Base-by-base conservation (phyloP, 352 stramenopile species). In the Elongisporangium undulatum region DNA sequence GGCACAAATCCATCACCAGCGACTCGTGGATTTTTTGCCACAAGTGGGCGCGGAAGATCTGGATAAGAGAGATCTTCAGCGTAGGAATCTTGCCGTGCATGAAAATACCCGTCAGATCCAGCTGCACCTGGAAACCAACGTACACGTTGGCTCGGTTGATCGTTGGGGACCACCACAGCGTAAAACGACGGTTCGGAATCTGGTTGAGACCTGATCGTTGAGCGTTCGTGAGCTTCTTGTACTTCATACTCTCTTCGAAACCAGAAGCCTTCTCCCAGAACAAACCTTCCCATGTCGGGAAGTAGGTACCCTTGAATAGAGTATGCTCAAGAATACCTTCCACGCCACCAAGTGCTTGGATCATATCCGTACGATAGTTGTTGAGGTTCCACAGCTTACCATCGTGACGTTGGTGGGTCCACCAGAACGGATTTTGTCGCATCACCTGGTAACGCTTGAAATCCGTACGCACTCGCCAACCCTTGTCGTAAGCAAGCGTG, bases 11-110 rank as follows among this genome's bases (percentile, higher is more conserved):
- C 96, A 99, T 99, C 0, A 98, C 96, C 45, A 99, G 82, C 53
- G 90, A 98, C 77, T 99, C 98, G 75, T 99, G 98, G 68, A 99
- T 99, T 77, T 99, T 99, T 77, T 99, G 98, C 98, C 98, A 99
- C 81, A 99, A 90, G 63, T 99, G 98, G 4, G 98, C 97, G 17
- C 98, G 89, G 82, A 98, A 98, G 73, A 98, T 98, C 63, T 97
- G 90, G 55, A 98, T 98, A 48, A 97, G 65, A 49, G 94, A 99
- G 59, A 99, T 99, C 85, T 99, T 99, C 34, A 99, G 86, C n/a
- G 97, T 99, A 49, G 98, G 98, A 72, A 99, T 99, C 72, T 99
- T 99, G 55, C 98, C 98, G 85, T 99, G 98, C 98, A 99, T 99
- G 78, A 99, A 99, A 65, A 99, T 99, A 74, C 98, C 98, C 17